Base-by-base conservation (phyloP, 148 eudicot species). In the Rhododendron ovatum region DNA sequence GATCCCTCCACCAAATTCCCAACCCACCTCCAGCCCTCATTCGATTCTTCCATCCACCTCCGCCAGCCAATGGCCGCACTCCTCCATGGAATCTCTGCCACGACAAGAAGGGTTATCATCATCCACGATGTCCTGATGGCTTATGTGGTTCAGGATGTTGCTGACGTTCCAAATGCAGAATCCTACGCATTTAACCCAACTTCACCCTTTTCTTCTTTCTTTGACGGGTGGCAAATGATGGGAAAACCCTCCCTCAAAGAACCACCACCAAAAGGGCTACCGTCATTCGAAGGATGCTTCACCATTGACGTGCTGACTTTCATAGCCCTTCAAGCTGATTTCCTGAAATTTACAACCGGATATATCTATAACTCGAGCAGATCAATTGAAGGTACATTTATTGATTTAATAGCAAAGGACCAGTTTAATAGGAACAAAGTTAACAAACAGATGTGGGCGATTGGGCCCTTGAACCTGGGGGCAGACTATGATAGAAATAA, bases 311-410 rank as follows among this genome's bases (percentile, higher is more conserved):
- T 35, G 84, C 26, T 3, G n/a, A 33, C 63, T 11, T 87, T 86
- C 33, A 7, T 89, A 26, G 86, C 1, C 3, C 41, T 78, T 57
- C 88, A 89, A 69, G 0, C 7, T 2, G 51, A 84, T 24, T 69
- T 37, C 33, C 4, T 50, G 2, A 78, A 86, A 14, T 82, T 86
- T 33, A 55, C 76, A 17, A 85, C 90, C 0, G 92, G 91, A 33
- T 85, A 81, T 37, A 82, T 92, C 4, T 85, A 87, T 59, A 92
- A 89, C 86, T 84, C 92, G 0, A 55, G 86, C 80, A 85, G 82
- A 50, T 65, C 65, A 30, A 85, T 92, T 1, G 91, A 92, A 84
- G 87, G 82, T 10, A 41, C 51, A 45, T 90, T 71, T 82, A 24
- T 90, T 39, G 87, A 91, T 51, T 82, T 90, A 3, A 85, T 89